Evolutionary conservation across 2,329 filamentous ascomycete genomes (phyloP), one percentile per base, ranked within the genome.

Genomic region (Fusarium clavum): DNA sequence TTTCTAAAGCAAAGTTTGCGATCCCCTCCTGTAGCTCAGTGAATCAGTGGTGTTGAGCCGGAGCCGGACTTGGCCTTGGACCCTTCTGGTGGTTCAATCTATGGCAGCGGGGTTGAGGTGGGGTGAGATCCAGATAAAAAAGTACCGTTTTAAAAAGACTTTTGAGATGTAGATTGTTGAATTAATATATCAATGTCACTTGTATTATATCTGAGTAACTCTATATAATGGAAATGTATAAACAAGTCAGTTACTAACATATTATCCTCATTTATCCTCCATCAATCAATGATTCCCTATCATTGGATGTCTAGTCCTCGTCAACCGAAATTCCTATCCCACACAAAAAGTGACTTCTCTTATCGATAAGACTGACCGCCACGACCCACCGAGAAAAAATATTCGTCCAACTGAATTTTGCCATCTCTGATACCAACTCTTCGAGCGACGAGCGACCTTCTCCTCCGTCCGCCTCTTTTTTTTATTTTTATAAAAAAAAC

Each of bases 351-450:
- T 61, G 61, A 73, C 71, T 70, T 70, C 14, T 29, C 57, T 67
- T 67, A 67, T 67, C 64, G 64, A 68, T 64, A 68, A 59, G 40
- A 45, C 47, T 57, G 57, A 64, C 64, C 64, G 65, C 59, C 67
- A 74, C 70, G 73, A 73, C 62, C 62, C 64, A 62, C 57, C 61
- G 75, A 77, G 77, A 78, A 79, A 79, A 78, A 73, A 77, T 77
- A 73, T 78, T 76, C 76, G 76, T 75, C 71, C 69, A 72, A 64
- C 64, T 62, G 57, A 72, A 72, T 69, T 73, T 70, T 57, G 57
- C 67, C 61, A 49, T 75, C 68, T 64, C 53, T 66, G 73, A 67
- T 65, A 70, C 58, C 51, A 61, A 29, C 47, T 62, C 40, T 62
- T 55, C 57, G 53, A 71, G 64, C 57, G 69, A 63, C 59, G 60